Conservation (phyloP, 2,329 filamentous ascomycete genomes). For the Fusarium graminum region DNA sequence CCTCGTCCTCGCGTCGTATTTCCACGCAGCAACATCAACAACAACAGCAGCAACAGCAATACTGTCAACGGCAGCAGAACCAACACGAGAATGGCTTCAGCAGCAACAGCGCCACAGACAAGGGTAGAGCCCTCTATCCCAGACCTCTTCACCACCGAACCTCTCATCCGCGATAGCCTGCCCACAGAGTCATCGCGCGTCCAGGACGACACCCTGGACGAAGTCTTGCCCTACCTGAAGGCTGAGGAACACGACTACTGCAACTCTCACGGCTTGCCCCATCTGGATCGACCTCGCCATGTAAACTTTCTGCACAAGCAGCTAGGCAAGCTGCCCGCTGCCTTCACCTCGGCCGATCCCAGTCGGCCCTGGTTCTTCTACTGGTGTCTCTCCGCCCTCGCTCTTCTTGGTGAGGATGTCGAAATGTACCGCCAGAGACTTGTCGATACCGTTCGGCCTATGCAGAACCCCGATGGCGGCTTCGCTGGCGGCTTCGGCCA, state of each 20-base stretch:
- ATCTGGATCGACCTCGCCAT: slow-evolving; percentile 75
- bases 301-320: slow-evolving; percentile 71
- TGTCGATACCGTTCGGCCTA: slow-evolving; percentile 79
- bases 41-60: slow-evolving; percentile 8
- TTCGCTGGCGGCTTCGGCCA: slow-evolving; percentile 97
- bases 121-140: slow-evolving; percentile 57
- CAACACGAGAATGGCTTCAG: slow-evolving; percentile 32
- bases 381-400: slow-evolving; percentile 85
- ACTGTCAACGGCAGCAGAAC: slow-evolving; percentile 8
- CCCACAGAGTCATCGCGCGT: slow-evolving; percentile 74
- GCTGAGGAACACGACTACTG: slow-evolving; percentile 64
- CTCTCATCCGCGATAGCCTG: slow-evolving; percentile 74
- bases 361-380: slow-evolving; percentile 95
- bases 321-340: slow-evolving; percentile 73
- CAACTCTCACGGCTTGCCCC: slow-evolving; percentile 81
- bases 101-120: slow-evolving; percentile 25
- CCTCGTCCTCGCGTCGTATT: slow-evolving; percentile 53
- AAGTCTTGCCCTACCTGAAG: slow-evolving; percentile 77
- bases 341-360: slow-evolving; percentile 82
- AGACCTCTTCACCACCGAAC: slow-evolving; percentile 68
- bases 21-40: slow-evolving; percentile 40
- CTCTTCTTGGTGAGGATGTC: slow-evolving; percentile 81
- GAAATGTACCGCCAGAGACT: slow-evolving; percentile 76
- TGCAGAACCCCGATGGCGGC: slow-evolving; percentile 86
- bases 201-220: slow-evolving; percentile 76